Conservation (phyloP, 768 basidiomycete genomes). For the Boletus eberwhitei region DNA sequence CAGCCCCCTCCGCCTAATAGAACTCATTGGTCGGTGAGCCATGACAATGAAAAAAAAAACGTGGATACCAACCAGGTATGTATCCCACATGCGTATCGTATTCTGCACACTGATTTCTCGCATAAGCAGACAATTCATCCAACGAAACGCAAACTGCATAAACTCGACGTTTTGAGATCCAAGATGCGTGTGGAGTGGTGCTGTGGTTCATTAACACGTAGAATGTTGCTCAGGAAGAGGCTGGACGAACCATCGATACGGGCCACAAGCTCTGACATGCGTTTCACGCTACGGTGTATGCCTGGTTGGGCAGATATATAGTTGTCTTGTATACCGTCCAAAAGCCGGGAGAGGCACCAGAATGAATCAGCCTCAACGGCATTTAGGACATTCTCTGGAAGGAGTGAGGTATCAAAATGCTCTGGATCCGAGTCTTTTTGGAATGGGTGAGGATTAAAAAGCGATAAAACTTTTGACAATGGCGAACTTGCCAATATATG, state of each 20-base stretch:
- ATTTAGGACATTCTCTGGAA: conserved; percentile 66
- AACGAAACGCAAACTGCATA: conserved; percentile 99
- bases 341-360: conserved; percentile 93
- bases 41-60: background rate
- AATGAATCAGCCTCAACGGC: conserved; percentile 97
- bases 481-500: conserved; percentile 75
- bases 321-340: conserved; percentile 98
- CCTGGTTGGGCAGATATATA: conserved; percentile 97
- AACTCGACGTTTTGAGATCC: conserved; percentile 93
- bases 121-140: conserved; percentile 99
- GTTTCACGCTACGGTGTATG: conserved; percentile 86
- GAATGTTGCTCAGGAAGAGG: background rate
- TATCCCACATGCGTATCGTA: conserved; percentile 99
- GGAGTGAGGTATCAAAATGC: conserved; percentile 72
- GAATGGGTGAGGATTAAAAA: conserved; percentile 1
- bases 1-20: conserved; percentile 86
- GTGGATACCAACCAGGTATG: conserved; percentile 74
- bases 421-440: conserved; percentile 85
- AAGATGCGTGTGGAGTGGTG: conserved; percentile 83
- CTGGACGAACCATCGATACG: conserved; percentile 75
- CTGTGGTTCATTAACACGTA: conserved; percentile 37
- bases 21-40: background rate
- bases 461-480: background rate
- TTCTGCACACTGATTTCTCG: conserved; percentile 95
- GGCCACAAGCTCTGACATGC: conserved; percentile 91